Percentiles rank a stretch among this genome's conserved stretches.
Evolutionary conservation across 176 grass and related monocot genomes (phyloP).

Genomic region (Poa annua): DNA sequence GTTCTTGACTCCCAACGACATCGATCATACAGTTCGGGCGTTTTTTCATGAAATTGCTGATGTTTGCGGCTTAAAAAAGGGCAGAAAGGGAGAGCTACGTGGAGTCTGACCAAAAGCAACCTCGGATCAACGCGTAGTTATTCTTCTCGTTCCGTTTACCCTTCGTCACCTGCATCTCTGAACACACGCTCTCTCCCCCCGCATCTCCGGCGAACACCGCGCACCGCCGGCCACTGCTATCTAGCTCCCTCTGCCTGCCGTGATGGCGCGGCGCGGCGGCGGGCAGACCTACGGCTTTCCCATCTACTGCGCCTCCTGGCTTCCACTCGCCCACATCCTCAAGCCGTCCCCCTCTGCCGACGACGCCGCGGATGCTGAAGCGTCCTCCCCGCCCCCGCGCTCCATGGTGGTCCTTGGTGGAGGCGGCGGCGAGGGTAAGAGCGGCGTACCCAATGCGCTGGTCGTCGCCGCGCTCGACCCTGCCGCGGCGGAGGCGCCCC

Average conservation of each 20-base stretch:
- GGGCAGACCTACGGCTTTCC: constrained; percentile 85
- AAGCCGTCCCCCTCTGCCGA: constrained; percentile 23
- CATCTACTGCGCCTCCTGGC: constrained; percentile 88
- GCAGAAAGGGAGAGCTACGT: background rate
- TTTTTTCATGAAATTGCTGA: too few relatives aligned
- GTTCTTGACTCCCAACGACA: too few relatives aligned
- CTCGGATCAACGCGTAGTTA: background rate
- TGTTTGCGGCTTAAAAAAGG: too few relatives aligned
- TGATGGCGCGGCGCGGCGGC: constrained; percentile 48
- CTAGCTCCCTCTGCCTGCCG: background rate
- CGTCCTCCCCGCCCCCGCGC: background rate
- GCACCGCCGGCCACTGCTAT: background rate
- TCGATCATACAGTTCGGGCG: too few relatives aligned
- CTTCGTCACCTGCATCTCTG: constrained; percentile 23
- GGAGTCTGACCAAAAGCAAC: background rate
- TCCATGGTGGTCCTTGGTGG: constrained; percentile 64
- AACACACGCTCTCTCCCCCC: background rate
- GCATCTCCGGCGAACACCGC: background rate
- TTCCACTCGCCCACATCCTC: constrained; percentile 73
- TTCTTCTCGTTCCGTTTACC: background rate
- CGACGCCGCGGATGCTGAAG: background rate
- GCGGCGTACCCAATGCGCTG: constrained; percentile 84
- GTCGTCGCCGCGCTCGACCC: constrained; percentile 56
- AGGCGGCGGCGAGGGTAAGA: constrained; percentile 78
- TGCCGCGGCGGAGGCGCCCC: background rate